Conservation (phyloP, 305 asterid genomes). For the Rubia peregrina region DNA sequence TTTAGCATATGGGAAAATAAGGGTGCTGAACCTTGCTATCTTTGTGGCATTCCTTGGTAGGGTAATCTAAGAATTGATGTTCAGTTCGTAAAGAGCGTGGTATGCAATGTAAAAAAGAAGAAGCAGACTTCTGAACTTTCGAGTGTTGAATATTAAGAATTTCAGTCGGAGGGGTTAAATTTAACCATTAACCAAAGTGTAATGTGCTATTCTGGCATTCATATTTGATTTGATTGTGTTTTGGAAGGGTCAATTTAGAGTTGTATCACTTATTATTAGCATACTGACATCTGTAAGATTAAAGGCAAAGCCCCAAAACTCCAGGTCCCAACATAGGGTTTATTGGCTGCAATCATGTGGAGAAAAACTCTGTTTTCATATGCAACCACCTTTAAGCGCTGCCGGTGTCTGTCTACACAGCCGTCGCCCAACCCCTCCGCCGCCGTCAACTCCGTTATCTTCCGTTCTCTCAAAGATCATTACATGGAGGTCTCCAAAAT, state of each 20-base stretch:
- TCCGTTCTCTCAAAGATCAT: too few species aligned
- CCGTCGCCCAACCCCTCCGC: too few species aligned
- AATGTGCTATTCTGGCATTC: not conserved
- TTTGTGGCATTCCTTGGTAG: not conserved
- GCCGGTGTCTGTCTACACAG: too few species aligned
- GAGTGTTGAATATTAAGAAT: not conserved
- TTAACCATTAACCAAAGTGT: not conserved
- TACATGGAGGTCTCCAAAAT: too few species aligned
- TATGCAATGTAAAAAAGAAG: not conserved
- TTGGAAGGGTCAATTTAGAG: not conserved
- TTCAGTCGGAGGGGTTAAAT: not conserved
- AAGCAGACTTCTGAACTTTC: not conserved
- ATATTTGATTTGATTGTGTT: not conserved
- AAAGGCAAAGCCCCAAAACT: too few species aligned
- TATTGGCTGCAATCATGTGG: too few species aligned
- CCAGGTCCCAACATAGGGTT: too few species aligned
- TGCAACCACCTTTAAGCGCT: too few species aligned
- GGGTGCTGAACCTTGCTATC: not conserved
- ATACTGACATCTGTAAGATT: slow-evolving; percentile 5
- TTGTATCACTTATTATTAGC: not conserved
- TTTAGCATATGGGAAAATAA: not conserved
- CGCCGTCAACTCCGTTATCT: too few species aligned
- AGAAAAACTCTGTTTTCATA: too few species aligned
- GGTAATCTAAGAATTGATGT: not conserved
- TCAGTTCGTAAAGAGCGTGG: not conserved